Conservation (phyloP, 2,329 filamentous ascomycete species). For the Nemania serpens region DNA sequence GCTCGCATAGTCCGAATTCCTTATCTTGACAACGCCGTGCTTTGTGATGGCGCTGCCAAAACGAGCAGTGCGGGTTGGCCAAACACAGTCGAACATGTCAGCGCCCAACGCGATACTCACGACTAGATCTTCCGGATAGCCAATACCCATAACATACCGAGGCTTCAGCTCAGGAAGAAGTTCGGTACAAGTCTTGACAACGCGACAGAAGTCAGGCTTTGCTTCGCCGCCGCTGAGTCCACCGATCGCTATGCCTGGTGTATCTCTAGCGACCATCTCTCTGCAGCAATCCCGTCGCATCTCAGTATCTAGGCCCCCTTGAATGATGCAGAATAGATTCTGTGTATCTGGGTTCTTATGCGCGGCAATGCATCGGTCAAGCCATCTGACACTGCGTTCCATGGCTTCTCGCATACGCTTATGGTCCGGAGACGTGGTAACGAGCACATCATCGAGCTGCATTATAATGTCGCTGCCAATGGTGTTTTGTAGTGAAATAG, state of each 20-base stretch:
- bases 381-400: constrained; percentile 91
- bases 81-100: constrained; percentile 99
- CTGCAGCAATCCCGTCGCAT: constrained; percentile 81
- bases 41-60: constrained; percentile 94
- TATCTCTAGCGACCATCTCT: constrained; percentile 88
- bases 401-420: constrained; percentile 92
- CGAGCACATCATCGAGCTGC: constrained; percentile 98
- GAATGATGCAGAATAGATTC: constrained; percentile 98
- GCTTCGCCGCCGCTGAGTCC: constrained; percentile 94
- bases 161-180: constrained; percentile 89
- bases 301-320: constrained; percentile 88
- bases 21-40: constrained; percentile 80
- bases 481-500: constrained; percentile 91
- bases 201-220: constrained; percentile 88
- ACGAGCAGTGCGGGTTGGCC: constrained; percentile 93
- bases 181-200: constrained; percentile 83
- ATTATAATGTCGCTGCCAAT: constrained; percentile 99
- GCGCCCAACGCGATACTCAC: constrained; percentile 92
- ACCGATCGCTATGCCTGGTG: constrained; percentile 94
- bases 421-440: constrained; percentile 89
- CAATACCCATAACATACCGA: constrained; percentile 99
- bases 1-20: constrained; percentile 72
- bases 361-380: constrained; percentile 90
- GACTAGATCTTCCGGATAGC: constrained; percentile 93
- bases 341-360: constrained; percentile 83